Evolutionary conservation across 208 protist genomes (phyloP).

Genomic region (Tritrichomonas foetus): DNA sequence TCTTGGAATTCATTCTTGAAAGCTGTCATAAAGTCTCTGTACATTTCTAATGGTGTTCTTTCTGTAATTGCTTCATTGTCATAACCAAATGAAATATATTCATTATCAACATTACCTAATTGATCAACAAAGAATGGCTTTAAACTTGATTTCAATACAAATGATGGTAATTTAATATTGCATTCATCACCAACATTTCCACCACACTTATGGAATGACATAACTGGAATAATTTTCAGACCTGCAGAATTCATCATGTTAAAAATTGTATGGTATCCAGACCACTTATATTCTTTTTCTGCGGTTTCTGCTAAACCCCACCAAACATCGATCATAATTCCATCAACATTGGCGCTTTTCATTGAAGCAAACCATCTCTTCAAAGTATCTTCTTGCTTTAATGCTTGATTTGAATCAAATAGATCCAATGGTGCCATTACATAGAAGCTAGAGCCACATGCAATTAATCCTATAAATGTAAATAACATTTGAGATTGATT

Average conservation of each 20-base stretch:
- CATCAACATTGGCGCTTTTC: background rate
- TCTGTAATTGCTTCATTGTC: slow-evolving; percentile 56
- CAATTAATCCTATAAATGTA: too few relatives aligned
- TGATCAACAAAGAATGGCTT: slow-evolving; percentile 60
- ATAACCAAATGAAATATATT: slow-evolving; percentile 62
- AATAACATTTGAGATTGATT: too few relatives aligned
- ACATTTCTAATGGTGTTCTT: slow-evolving; percentile 64
- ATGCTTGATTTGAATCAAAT: background rate
- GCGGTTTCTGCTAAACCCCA: background rate
- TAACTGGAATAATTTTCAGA: background rate
- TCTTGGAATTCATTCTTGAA: slow-evolving; percentile 47
- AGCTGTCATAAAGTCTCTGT: slow-evolving; percentile 59
- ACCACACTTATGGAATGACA: slow-evolving; percentile 61
- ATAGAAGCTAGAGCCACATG: too few relatives aligned
- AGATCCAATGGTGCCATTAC: background rate
- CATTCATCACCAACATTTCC: slow-evolving; percentile 66
- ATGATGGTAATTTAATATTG: slow-evolving; percentile 63
- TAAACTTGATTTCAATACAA: slow-evolving; percentile 51
- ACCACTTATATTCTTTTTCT: background rate
- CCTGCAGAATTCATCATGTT: background rate
- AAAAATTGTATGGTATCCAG: background rate
- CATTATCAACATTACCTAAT: slow-evolving; percentile 51
- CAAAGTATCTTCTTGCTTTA: background rate
- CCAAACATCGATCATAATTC: slow-evolving; percentile 42
- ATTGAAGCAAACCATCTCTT: background rate